Base-by-base conservation (phyloP, 208 protist species). In the Tritrichomonas musculus region DNA sequence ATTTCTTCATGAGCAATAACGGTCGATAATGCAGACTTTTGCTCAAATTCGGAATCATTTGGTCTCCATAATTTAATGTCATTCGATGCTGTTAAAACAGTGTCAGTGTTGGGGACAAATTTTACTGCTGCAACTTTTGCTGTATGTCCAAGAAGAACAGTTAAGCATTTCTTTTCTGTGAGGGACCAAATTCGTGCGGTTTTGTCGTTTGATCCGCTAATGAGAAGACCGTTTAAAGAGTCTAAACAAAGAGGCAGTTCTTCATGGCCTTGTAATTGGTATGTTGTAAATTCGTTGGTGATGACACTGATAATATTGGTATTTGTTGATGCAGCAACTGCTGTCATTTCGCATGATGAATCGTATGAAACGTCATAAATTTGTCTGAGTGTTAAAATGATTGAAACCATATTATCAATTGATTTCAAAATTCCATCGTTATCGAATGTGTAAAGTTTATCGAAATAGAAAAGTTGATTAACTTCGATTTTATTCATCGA, bases 61-160 rank as follows among this genome's bases (percentile, higher is more conserved):
- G 55, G 64, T n/a, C 33, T 41, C 93, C 93, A 94, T 25, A 69
- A 49, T 92, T 94, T 94, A 17, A 44, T 55, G 65, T 94, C 93
- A 3, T 13, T 33, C 27, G 39, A 64, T 41, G 47, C 93, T 55
- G 93, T 93, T 41, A 82, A 50, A 39, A 93, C 55, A n/a, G 33
- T 66, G 14, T 94, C 69, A 30, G 57, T 65, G 25, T 94, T 94
- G 22, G 93, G 93, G 0, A 92, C 36, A 41, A 94, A 69, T 50
- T 36, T 47, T 20, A 94, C 93, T 27, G 93, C 93, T 30, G 65
- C 66, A 44, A 94, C 80, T 49, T 50, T 27, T 47, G 41, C 73
- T 22, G 60, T 73, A 44, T 94, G 93, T 13, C 82, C 93, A 27
- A 92, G 11, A 17, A 94, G 47, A 8, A 65, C 82, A 27, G 44